Evolutionary conservation across 441 rosid genomes (phyloP).

Genomic region (Arabidopsis hybrid): DNA sequence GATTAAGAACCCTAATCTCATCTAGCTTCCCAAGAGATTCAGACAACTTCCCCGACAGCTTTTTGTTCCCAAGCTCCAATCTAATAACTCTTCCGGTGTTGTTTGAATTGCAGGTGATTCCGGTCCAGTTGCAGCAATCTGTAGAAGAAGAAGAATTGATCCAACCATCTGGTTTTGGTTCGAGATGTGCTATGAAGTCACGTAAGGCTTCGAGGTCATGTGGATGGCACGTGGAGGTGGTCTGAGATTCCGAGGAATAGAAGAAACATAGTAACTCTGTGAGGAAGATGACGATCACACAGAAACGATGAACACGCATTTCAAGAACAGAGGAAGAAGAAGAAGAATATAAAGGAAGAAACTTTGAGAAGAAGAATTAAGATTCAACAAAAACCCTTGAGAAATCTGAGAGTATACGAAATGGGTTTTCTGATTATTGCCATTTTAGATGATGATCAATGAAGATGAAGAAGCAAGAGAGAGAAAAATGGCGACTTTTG

Average conservation of each 20-base stretch:
- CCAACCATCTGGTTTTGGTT: conserved; percentile 55
- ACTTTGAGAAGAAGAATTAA: conserved; percentile 29
- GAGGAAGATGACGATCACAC: conserved; percentile 45
- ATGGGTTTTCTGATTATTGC: conserved; percentile 31
- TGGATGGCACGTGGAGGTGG: conserved; percentile 52
- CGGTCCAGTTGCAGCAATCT: conserved; percentile 74
- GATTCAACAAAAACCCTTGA: conserved; percentile 28
- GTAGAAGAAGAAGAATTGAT: conserved; percentile 15
- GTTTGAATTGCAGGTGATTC: conserved; percentile 57
- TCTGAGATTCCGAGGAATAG: conserved; percentile 47
- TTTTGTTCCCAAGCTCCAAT: conserved; percentile 51
- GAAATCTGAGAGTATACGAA: conserved; percentile 24
- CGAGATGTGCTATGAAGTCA: conserved; percentile 52
- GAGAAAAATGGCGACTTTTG: conserved; percentile 47
- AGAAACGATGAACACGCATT: conserved; percentile 55
- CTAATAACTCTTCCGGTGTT: conserved; percentile 54
- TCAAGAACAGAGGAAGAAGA: conserved; percentile 21
- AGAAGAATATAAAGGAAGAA: neutral
- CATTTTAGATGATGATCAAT: conserved; percentile 42
- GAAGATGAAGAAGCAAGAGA: conserved; percentile 33
- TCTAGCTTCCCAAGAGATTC: conserved; percentile 48
- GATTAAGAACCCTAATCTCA: conserved; percentile 48
- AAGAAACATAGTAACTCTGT: conserved; percentile 47
- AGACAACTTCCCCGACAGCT: conserved; percentile 49
- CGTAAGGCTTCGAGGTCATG: conserved; percentile 59